Evolutionary conservation across 768 basidiomycete species (phyloP).

Genomic region (Pleurotus tuoliensis): DNA sequence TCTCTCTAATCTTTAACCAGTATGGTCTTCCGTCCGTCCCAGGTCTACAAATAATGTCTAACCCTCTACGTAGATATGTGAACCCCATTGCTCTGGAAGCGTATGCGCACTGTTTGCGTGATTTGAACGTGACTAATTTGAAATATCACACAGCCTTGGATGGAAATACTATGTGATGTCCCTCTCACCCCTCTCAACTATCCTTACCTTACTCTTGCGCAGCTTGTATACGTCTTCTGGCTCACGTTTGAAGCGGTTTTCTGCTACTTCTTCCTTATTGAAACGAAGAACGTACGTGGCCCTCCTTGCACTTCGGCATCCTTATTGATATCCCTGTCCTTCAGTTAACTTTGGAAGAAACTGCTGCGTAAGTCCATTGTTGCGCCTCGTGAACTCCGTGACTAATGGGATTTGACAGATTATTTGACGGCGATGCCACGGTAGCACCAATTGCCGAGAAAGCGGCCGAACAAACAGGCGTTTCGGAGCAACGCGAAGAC

Average conservation of each 20-base stretch:
- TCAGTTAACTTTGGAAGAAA: conserved; percentile 58
- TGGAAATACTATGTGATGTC: conserved; percentile 8
- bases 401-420: conserved; percentile 12
- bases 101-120: conserved; percentile 1
- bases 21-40: conserved; percentile 27
- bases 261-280: conserved; percentile 42
- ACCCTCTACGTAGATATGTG: conserved; percentile 30
- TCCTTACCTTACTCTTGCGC: background rate
- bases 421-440: conserved; percentile 61
- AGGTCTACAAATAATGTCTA: background rate
- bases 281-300: conserved; percentile 31
- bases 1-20: conserved; percentile 64
- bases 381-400: background rate
- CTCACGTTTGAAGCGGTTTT: conserved; percentile 44
- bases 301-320: background rate
- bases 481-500: conserved; percentile 11
- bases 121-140: too few species aligned
- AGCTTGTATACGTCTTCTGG: conserved; percentile 52
- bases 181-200: background rate
- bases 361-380: conserved; percentile 34
- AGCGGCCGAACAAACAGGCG: conserved; percentile 20
- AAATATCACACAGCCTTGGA: background rate
- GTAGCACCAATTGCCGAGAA: conserved; percentile 28
- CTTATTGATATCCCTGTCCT: background rate
- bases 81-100: conserved; percentile 53